Base-by-base conservation (phyloP, 306 rosid species). In the Cicer chorassanicum region DNA sequence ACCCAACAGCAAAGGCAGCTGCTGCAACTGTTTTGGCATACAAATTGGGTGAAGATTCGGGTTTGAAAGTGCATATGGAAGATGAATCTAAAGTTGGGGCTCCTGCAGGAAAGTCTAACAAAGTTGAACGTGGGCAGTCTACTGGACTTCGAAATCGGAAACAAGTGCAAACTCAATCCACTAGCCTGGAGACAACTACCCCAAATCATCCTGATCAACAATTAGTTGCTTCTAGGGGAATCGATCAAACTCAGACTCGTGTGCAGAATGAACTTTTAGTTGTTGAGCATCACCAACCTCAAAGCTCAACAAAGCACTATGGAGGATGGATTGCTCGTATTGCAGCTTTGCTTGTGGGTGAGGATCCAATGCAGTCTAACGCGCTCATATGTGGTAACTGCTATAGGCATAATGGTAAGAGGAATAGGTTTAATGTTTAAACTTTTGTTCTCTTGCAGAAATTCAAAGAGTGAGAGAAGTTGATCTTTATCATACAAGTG, bases 1-100 rank as follows among this genome's bases (percentile, higher is more conserved):
- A 93, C 78, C 98, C 98, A 51, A 90, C 97, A 44, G 98, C 98
- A 34, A 91, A 93, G 85, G 98, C 98, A 40, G 98, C 98, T 1
- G 98, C 97, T 65, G 98, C 98, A 54, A 78, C 91, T 79, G 94
- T 90, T 61, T 82, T 93, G 71, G 98, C 97, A 56, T 93, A 97
- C 18, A 93, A 91, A 85, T 65, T 93, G 89, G 91, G 97, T 72
- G 90, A 91, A 8, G 98, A 91, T 73, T 91, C 96, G 0, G 98
- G 98, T 61, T 50, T 93, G 82, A 90, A 89, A 67, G 74, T 93
- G 70, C 65, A 60, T 56, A 62, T 93, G 80, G 96, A 84, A 43
- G 90, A 87, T 61, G 94, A 89, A 68, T 72, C 88, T 7, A 76
- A 24, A 42, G 13, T 65, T 51, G 72, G 84, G 49, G 82, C 76